phyloP scores from a whole-genome alignment of 441 rosid genomes.

The Jatropha multifida region DNA sequence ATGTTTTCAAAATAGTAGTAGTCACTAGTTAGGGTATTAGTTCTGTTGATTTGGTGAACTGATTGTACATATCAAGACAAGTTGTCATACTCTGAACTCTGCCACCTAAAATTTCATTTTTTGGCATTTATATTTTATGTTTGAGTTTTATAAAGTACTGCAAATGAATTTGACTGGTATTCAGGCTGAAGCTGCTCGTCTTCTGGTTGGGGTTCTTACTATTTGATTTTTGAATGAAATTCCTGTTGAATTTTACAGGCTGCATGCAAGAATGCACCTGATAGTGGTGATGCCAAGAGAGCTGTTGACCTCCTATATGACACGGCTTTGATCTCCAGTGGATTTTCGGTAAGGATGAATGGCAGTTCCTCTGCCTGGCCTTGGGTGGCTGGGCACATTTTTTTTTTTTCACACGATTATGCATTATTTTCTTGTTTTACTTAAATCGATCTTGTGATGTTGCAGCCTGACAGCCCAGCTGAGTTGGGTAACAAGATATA shows the following conservation, averaged over 20 bases:
- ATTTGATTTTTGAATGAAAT: neutral
- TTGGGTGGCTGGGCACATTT: no score
- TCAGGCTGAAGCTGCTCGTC: neutral
- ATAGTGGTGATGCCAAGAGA: slow-evolving; percentile 79
- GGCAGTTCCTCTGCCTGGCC: neutral
- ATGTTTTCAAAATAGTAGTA: neutral
- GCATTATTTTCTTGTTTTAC: neutral
- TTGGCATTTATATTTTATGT: neutral
- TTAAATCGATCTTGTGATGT: neutral
- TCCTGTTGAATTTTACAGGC: slow-evolving; percentile 45
- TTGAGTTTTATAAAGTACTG: neutral
- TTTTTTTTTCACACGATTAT: neutral
- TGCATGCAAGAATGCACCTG: slow-evolving; percentile 90
- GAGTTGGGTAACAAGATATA: slow-evolving; percentile 93
- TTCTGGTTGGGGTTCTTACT: neutral
- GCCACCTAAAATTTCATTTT: neutral
- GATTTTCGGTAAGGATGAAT: slow-evolving; percentile 68
- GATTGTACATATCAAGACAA: no score
- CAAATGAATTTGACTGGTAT: neutral
- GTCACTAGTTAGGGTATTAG: no score
- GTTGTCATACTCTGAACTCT: neutral
- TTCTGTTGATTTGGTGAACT: no score
- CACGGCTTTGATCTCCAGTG: slow-evolving; percentile 93
- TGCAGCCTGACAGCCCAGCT: slow-evolving; percentile 96
- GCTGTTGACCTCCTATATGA: slow-evolving; percentile 91